These are phyloP conservation scores for Capsicum chinense DNA, from an alignment of 257 asterid species.

Conservation along the genomic window DNA sequence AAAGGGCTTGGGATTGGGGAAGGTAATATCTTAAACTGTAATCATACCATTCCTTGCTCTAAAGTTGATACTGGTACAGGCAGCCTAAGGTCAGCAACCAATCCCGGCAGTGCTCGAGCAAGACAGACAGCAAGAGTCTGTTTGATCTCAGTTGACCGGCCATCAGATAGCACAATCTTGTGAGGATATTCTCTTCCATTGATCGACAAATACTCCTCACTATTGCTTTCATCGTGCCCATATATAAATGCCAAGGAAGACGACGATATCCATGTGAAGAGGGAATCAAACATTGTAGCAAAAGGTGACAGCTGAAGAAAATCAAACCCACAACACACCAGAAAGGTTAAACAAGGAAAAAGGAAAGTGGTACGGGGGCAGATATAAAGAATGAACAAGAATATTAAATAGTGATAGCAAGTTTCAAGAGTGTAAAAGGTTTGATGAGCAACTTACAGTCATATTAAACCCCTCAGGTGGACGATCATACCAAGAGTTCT, in stretches of 20 bases:
- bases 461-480: slow-evolving; percentile 81
- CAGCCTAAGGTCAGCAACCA: slow-evolving; percentile 79
- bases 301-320: slow-evolving; percentile 83
- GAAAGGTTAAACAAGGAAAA: slow-evolving; percentile 25
- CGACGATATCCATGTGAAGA: slow-evolving; percentile 86
- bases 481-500: slow-evolving; percentile 77
- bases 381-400: neutral
- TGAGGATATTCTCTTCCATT: slow-evolving; percentile 87
- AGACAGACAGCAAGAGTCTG: slow-evolving; percentile 81
- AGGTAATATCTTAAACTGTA: neutral
- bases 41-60: slow-evolving; percentile 81
- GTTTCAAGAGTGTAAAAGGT: neutral
- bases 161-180: slow-evolving; percentile 63
- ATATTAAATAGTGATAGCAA: slow-evolving; percentile 15
- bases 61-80: slow-evolving; percentile 73
- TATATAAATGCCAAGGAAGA: slow-evolving; percentile 89
- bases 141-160: slow-evolving; percentile 81
- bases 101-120: slow-evolving; percentile 84
- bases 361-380: too few species aligned
- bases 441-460: slow-evolving; percentile 53
- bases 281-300: slow-evolving; percentile 78
- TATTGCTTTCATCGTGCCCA: slow-evolving; percentile 71
- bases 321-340: slow-evolving; percentile 20
- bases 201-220: slow-evolving; percentile 67
- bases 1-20: neutral